Evolutionary conservation across 2,329 filamentous ascomycete genomes (phyloP).

Genomic region (Fusarium buxicola): DNA sequence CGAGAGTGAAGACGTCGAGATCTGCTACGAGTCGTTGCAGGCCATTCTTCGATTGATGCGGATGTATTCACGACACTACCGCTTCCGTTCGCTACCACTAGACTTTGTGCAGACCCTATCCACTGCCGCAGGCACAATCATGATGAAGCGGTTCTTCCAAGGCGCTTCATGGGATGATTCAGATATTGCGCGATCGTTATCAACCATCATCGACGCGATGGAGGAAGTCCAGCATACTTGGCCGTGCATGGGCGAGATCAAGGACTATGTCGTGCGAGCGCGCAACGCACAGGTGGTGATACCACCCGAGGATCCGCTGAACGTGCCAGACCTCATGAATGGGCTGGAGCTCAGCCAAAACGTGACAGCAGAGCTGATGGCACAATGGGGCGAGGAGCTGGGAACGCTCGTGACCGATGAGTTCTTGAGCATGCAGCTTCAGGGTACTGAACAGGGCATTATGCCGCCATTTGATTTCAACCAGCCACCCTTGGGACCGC

Average conservation of each 20-base stretch:
- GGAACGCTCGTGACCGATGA: constrained; percentile 52
- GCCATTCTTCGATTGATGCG: constrained; percentile 59
- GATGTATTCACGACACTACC: constrained; percentile 58
- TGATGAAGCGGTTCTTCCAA: constrained; percentile 60
- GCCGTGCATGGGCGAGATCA: constrained; percentile 59
- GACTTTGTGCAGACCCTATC: constrained; percentile 63
- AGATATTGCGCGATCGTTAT: constrained; percentile 62
- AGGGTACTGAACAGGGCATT: constrained; percentile 41
- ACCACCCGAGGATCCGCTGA: constrained; percentile 49
- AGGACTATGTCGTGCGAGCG: constrained; percentile 49
- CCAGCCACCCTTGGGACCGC: constrained; percentile 35
- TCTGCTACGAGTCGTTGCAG: constrained; percentile 61
- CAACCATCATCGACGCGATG: constrained; percentile 61
- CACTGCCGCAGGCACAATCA: constrained; percentile 58
- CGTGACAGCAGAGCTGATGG: constrained; percentile 44
- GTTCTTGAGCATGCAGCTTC: constrained; percentile 51
- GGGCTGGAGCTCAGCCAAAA: constrained; percentile 46
- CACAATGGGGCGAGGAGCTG: constrained; percentile 47
- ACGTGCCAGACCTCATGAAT: constrained; percentile 50
- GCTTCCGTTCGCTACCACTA: constrained; percentile 57
- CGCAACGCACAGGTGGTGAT: constrained; percentile 47
- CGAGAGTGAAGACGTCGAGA: constrained; percentile 59
- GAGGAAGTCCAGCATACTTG: constrained; percentile 63
- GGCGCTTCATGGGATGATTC: constrained; percentile 54
- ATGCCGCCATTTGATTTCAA: constrained; percentile 49